Evolutionary conservation across 2,329 filamentous ascomycete species (phyloP).

Genomic region (Cercospora brassicicola): DNA sequence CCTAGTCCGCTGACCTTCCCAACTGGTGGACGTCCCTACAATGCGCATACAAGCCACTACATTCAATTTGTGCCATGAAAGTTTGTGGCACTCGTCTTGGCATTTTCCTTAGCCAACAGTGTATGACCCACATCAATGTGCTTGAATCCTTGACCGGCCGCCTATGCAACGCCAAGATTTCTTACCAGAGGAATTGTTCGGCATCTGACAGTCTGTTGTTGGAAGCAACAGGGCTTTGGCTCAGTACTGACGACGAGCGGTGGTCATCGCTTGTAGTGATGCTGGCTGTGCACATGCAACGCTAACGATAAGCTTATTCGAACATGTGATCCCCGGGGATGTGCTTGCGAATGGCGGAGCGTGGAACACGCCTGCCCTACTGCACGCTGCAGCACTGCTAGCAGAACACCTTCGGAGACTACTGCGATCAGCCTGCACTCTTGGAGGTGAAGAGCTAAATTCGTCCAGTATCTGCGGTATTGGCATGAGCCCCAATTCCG

Average conservation of each 20-base stretch:
- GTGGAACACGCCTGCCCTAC: not conserved
- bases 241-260: not conserved
- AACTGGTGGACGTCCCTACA: not conserved
- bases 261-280: not conserved
- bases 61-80: not conserved
- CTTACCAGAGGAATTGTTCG: not conserved
- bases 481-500: not conserved
- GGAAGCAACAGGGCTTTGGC: not conserved
- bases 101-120: not conserved
- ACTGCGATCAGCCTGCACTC: not conserved
- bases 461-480: not conserved
- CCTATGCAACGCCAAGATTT: not conserved
- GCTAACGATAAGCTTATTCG: not conserved
- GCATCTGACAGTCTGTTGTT: not conserved
- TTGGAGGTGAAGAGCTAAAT: not conserved
- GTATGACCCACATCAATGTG: not conserved
- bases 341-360: not conserved
- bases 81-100: not conserved
- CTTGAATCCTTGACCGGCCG: not conserved
- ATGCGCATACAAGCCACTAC: not conserved
- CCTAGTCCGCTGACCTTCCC: not conserved
- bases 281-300: not conserved
- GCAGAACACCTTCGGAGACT: not conserved
- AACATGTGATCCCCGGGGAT: not conserved
- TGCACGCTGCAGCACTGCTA: not conserved